Percentiles rank a stretch among this genome's conserved stretches.
phyloP scores from a whole-genome alignment of 768 basidiomycete genomes.

The Gloeophyllum trabeum region DNA sequence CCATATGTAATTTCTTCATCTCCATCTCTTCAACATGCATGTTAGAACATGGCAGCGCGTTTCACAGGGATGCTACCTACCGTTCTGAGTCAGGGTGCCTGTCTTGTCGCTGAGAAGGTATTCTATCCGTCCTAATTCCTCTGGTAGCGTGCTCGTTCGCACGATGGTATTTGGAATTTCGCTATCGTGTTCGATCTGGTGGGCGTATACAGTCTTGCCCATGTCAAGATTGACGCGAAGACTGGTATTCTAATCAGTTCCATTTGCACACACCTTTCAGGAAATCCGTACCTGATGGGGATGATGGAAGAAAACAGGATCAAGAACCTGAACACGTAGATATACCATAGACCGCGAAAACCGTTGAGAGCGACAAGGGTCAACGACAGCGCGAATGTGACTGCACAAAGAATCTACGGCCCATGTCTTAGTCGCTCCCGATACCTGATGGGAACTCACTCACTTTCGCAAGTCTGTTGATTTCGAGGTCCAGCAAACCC shows the following conservation, averaged over 20 bases:
- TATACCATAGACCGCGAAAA: conserved; percentile 91
- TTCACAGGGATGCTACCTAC: conserved; percentile 26
- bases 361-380: conserved; percentile 93
- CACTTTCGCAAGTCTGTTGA: conserved; percentile 93
- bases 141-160: conserved; percentile 93
- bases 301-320: conserved; percentile 99
- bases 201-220: conserved; percentile 98
- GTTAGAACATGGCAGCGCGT: too few relatives aligned
- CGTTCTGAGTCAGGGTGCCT: conserved; percentile 95
- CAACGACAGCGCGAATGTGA: conserved; percentile 87
- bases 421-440: background rate
- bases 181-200: conserved; percentile 85
- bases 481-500: conserved; percentile 86
- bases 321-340: conserved; percentile 92
- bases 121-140: conserved; percentile 91
- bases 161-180: conserved; percentile 96
- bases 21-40: conserved; percentile 73
- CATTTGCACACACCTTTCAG: background rate
- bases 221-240: conserved; percentile 98
- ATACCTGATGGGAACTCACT: conserved; percentile 5
- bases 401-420: conserved; percentile 78
- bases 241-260: conserved; percentile 29
- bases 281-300: conserved; percentile 75
- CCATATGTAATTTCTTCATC: conserved; percentile 98
- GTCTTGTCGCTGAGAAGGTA: conserved; percentile 97